Conservation (phyloP, 225 moss, liverwort and hornwort species). For the Pseudisothecium myosuroides region DNA sequence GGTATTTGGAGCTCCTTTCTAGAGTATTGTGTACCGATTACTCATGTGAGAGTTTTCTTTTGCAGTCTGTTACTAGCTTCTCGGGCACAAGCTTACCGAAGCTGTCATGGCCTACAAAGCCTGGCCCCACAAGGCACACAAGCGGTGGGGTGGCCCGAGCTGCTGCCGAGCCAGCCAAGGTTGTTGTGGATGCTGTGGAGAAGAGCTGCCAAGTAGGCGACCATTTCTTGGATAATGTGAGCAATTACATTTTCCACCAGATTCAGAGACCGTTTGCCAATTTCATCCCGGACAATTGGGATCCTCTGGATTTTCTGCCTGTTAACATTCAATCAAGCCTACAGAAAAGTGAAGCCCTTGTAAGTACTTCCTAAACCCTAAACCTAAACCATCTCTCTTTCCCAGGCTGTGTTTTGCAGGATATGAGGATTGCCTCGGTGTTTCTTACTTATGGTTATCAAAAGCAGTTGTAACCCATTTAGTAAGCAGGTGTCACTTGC, state of each 20-base stretch:
- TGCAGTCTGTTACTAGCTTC: slow-evolving; percentile 16
- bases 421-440: not conserved
- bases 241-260: slow-evolving; percentile 41
- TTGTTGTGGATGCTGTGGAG: not conserved
- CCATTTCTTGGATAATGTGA: slow-evolving; percentile 40
- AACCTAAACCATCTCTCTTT: not conserved
- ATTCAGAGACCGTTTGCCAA: slow-evolving; percentile 19
- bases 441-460: not conserved
- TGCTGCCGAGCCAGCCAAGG: not conserved
- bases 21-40: not conserved
- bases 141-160: not conserved
- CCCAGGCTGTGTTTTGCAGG: not conserved
- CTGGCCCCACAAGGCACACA: not conserved
- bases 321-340: slow-evolving; percentile 40
- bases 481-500: not conserved
- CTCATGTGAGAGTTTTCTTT: not conserved
- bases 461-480: not conserved
- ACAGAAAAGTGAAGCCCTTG: slow-evolving; percentile 49
- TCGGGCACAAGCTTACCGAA: not conserved
- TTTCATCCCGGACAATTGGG: slow-evolving; percentile 37
- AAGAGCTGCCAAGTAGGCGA: slow-evolving; percentile 11
- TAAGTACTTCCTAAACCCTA: slow-evolving; percentile 7
- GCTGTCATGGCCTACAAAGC: not conserved
- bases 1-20: too few species aligned
- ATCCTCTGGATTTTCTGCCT: slow-evolving; percentile 54